Evolutionary conservation across 2,329 filamentous ascomycete species (phyloP), one percentile per base, ranked within the genome.

Genomic region (Colletotrichum karsti): DNA sequence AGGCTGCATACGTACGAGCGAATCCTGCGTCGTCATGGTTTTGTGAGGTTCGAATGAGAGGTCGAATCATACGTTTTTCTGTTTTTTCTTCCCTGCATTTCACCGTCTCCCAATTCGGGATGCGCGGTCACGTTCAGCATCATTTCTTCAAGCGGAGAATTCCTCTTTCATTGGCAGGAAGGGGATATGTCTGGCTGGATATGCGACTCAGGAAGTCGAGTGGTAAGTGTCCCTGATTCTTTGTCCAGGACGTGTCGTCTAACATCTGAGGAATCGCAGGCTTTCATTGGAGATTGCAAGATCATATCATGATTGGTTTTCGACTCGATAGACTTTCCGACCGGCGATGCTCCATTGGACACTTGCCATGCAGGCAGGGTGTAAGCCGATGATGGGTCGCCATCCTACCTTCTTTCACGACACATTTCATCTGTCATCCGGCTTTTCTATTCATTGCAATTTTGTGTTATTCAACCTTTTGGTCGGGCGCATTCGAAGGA

Each of bases 1-100:
- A 60, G 70, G 13, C 55, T 75, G 18, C 50, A 62, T 12, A 41
- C 64, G 12, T 75, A 74, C 26, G 72, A 74, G 51, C 69, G 70
- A 2, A 55, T 75, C 13, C 37, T 76, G 39, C 69, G 70, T 18
- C 70, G 71, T 9, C 69, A 76, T 46, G 73, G 73, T 3, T 65
- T 59, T 39, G 7, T 57, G 4, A 15, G 60, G 7, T 65, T 33
- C 39, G 37, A 65, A n/a, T 67, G 64, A 64, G 41, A 7, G 9
- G 41, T 7, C 4, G 26, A 4, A 3, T 9, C 3, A 51, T 53
- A 63, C 24, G 42, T 57, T 63, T 37, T 62, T 18, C 24, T 46
- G 42, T 63, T 37, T 62, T 13, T 33, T 33, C n/a, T 33, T n/a
- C n/a, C n/a, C n/a, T 50, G 28, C 13, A 37, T 37, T 55, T 50